Evolutionary conservation across 345 rosid genomes (phyloP), one percentile per base, ranked within the genome.

Genomic region (Carallia pectinifolia): DNA sequence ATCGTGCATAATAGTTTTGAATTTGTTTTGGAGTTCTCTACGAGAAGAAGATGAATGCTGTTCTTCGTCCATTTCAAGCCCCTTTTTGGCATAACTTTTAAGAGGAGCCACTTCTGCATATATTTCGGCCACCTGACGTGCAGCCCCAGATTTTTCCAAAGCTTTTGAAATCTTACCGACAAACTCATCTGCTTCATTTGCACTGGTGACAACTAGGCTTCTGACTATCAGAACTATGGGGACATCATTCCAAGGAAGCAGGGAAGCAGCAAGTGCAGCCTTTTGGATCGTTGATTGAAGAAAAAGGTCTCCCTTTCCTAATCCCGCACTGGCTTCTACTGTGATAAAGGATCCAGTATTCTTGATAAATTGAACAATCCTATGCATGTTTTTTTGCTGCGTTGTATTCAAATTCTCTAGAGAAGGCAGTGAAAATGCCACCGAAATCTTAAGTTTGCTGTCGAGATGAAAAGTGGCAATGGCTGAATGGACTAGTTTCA

Each of bases 1-100:
- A 53, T 89, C 97, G 72, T 74, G 84, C 29, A 48, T 6, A 70
- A 72, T 63, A 55, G 80, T 63, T 64, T 65, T 81, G 18, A 81
- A 33, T 23, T 59, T 65, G 61, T 53, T 70, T 40, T 36, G 13
- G 40, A 84, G 85, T 69, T 68, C 69, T 64, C 88, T 83, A 23
- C 81, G 77, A 47, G 62, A 63, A 44, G 79, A 79, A 76, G 66
- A 66, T 53, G 79, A 67, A 15, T 34, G 70, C 52, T 65, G 61
- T 48, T 71, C 74, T 59, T 70, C 55, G 18, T 74, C 76, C 58
- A 54, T 61, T 47, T 36, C 19, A 18, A 18, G 58, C 39, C 30
- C 73, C 4, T 69, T 61, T 15, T 50, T 63, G 30, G 50, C 69
- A 63, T 71, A 50, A 65, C 66, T 75, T 62, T 44, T 69, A 68